Evolutionary conservation across 129 eudicot species (phyloP).

Genomic region (Lactuca saligna): DNA sequence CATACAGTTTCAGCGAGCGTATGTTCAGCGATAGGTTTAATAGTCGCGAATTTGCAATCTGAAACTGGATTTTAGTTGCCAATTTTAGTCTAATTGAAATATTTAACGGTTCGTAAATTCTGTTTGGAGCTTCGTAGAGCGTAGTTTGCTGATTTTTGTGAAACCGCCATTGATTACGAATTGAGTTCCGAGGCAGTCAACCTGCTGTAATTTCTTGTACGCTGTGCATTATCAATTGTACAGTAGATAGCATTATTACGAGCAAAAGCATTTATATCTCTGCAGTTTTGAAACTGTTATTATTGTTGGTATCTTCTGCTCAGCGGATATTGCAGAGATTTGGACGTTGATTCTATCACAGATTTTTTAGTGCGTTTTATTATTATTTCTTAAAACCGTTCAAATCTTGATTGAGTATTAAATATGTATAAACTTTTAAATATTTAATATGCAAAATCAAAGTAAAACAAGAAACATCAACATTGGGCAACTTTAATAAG

Average conservation of each 20-base stretch:
- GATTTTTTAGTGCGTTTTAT: background rate
- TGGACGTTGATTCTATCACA: background rate
- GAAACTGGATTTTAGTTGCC: background rate
- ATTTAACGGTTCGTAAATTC: background rate
- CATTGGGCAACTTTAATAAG: constrained; percentile 1
- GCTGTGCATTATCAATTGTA: constrained; percentile 14
- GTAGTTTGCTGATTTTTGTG: background rate
- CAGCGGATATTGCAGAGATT: background rate
- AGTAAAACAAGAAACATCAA: constrained; percentile 8
- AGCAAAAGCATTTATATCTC: constrained; percentile 1
- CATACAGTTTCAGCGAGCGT: background rate
- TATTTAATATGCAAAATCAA: background rate
- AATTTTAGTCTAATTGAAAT: background rate
- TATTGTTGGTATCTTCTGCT: background rate
- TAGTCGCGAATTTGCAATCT: background rate
- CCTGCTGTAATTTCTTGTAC: constrained; percentile 2
- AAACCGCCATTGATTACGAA: constrained; percentile 18
- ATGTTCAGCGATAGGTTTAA: background rate
- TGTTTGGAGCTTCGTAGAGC: background rate
- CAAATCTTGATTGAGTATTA: constrained; percentile 6
- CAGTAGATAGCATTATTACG: constrained; percentile 4
- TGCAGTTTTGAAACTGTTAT: background rate
- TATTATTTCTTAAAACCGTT: background rate
- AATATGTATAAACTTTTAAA: background rate
- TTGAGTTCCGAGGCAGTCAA: constrained; percentile 12